Conservation (phyloP, 2,329 filamentous ascomycete species). For the Xylaria multiplex region DNA sequence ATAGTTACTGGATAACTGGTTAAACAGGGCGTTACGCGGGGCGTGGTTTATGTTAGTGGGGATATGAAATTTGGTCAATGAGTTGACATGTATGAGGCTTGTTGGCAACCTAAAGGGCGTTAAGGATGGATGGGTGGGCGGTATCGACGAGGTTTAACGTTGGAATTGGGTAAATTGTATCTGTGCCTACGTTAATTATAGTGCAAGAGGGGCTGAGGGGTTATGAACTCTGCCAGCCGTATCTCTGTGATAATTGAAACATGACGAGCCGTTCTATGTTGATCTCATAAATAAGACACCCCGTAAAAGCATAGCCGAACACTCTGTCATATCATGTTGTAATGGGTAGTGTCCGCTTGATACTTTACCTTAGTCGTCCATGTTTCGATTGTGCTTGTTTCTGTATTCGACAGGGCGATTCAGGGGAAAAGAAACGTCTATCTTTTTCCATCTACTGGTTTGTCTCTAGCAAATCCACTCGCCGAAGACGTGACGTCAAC, state of each 20-base stretch:
- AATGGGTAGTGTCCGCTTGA: too few relatives aligned
- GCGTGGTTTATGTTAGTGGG: constrained; percentile 9
- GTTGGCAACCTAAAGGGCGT: neutral
- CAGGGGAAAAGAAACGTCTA: too few relatives aligned
- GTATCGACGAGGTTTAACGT: neutral
- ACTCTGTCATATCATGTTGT: too few relatives aligned
- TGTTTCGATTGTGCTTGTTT: too few relatives aligned
- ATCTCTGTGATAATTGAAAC: neutral
- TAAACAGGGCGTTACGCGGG: constrained; percentile 1
- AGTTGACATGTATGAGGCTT: constrained; percentile 6
- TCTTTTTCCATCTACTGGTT: too few relatives aligned
- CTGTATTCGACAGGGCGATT: too few relatives aligned
- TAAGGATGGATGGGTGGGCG: neutral
- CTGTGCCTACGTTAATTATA: neutral
- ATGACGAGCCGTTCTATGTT: neutral
- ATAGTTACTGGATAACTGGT: constrained; percentile 19
- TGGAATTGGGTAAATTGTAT: constrained; percentile 8
- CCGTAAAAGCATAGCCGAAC: too few relatives aligned
- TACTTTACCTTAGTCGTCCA: too few relatives aligned
- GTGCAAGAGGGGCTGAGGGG: neutral
- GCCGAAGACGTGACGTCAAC: too few relatives aligned
- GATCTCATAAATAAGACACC: neutral
- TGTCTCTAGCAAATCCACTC: too few relatives aligned
- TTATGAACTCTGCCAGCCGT: neutral
- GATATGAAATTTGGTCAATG: neutral